Conservation (phyloP, 148 eudicot species). For the Beta vulgaris region DNA sequence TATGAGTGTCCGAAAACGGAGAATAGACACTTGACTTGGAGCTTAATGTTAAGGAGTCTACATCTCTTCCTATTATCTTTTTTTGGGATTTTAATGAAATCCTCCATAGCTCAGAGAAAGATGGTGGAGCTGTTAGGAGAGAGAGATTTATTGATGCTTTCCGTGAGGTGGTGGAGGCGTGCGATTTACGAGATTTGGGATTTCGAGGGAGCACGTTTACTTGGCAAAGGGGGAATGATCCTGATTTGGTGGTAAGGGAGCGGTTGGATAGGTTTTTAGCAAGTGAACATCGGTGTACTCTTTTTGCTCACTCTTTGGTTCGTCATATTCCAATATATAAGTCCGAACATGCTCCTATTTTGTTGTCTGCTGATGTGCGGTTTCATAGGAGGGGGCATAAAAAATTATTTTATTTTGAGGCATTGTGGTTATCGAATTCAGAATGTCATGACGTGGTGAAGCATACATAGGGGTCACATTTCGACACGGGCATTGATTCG, state of each 20-base stretch:
- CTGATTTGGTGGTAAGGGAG: not conserved
- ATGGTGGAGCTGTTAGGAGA: no score
- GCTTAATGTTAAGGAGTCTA: not conserved
- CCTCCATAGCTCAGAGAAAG: no score
- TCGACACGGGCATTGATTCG: no score
- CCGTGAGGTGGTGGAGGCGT: no score
- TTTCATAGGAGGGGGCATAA: not conserved
- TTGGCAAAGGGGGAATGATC: not conserved
- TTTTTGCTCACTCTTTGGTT: not conserved
- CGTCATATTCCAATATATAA: not conserved
- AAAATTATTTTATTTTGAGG: not conserved
- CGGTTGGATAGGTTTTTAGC: not conserved
- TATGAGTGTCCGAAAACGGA: not conserved
- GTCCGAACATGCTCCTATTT: not conserved
- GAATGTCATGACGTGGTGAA: not conserved
- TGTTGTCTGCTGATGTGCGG: rapidly evolving
- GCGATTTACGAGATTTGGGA: not conserved
- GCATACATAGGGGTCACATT: not conserved
- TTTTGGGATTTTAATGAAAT: no score
- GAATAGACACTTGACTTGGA: not conserved
- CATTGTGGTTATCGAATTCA: not conserved
- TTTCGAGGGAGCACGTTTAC: not conserved
- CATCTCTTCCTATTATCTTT: not conserved
- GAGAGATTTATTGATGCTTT: no score
- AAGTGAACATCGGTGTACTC: not conserved